These are phyloP conservation scores for Aquilaria malaccensis DNA, from an alignment of 345 rosid genomes.

Conservation along the genomic window DNA sequence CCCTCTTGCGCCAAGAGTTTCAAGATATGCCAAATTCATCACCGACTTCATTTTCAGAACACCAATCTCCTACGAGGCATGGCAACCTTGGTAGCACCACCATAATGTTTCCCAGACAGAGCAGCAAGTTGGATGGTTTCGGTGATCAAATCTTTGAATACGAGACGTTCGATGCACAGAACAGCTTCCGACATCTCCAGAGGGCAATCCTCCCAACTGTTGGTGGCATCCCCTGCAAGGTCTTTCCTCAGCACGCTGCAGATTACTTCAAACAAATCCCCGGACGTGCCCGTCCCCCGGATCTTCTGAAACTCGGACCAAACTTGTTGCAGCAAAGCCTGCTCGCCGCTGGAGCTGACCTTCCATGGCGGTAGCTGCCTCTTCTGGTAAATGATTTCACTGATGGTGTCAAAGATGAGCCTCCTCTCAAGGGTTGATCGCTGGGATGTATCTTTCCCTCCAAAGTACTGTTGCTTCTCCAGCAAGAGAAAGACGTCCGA, in stretches of 20 bases:
- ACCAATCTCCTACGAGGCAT: slow-evolving; percentile 56
- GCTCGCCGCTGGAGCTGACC: slow-evolving; percentile 8
- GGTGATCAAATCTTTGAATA: slow-evolving; percentile 77
- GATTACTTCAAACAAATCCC: slow-evolving; percentile 54
- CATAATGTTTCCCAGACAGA: slow-evolving; percentile 15
- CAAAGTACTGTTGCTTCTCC: slow-evolving; percentile 63
- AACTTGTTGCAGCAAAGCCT: slow-evolving; percentile 33
- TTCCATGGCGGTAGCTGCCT: slow-evolving; percentile 56
- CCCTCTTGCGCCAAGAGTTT: too few species aligned
- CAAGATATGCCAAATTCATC: too few species aligned
- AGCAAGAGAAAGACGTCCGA: slow-evolving; percentile 48
- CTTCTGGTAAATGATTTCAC: slow-evolving; percentile 47
- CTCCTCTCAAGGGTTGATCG: slow-evolving; percentile 39
- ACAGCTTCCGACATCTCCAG: slow-evolving; percentile 69
- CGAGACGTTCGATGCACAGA: slow-evolving; percentile 64
- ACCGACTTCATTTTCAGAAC: slow-evolving; percentile 31
- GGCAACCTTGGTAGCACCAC: slow-evolving; percentile 13
- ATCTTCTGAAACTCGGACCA: slow-evolving; percentile 66
- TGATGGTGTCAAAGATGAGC: slow-evolving; percentile 62
- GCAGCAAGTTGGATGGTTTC: slow-evolving; percentile 71
- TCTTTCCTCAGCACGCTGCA: slow-evolving; percentile 72
- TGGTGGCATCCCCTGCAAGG: slow-evolving; percentile 47
- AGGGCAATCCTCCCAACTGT: slow-evolving; percentile 57
- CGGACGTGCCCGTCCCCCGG: slow-evolving; percentile 38
- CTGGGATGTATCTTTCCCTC: slow-evolving; percentile 43